These are phyloP conservation scores for Penicillium cosmopolitanum DNA, from an alignment of 495 filamentous ascomycete genomes.

Conservation along the genomic window DNA sequence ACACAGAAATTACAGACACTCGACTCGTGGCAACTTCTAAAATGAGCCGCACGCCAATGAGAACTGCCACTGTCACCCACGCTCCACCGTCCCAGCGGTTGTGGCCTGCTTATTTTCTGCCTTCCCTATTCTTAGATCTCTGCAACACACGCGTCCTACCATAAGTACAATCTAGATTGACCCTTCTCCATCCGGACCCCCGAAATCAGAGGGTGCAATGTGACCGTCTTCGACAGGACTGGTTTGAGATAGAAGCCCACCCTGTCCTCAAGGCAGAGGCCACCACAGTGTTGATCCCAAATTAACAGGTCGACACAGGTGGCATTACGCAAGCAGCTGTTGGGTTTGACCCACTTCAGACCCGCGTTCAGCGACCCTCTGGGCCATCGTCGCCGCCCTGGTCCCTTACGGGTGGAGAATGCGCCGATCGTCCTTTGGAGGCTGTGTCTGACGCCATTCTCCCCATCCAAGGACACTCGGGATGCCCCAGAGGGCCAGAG, in stretches of 20 bases:
- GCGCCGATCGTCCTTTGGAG: conserved; percentile 43
- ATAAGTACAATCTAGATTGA: background rate
- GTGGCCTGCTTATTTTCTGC: conserved; percentile 6
- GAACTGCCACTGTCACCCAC: conserved; percentile 4
- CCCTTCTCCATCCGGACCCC: background rate
- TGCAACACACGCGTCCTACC: conserved; percentile 5
- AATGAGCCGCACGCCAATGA: conserved; percentile 14
- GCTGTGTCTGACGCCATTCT: conserved; percentile 40
- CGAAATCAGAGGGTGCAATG: conserved; percentile 13
- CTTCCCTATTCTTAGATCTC: conserved; percentile 5
- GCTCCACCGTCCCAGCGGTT: conserved; percentile 5
- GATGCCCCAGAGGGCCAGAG: background rate
- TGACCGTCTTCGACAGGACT: conserved; percentile 12
- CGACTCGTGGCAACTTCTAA: conserved; percentile 27
- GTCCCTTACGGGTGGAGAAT: conserved; percentile 52
- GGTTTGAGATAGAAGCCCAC: conserved; percentile 29
- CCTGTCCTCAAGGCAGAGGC: conserved; percentile 1
- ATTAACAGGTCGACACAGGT: conserved; percentile 35
- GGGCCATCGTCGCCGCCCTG: conserved; percentile 37
- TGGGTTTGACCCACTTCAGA: conserved; percentile 36
- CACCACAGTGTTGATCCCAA: conserved; percentile 40
- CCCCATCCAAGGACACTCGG: conserved; percentile 16
- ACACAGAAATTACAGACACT: too few species aligned
- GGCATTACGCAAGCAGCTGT: conserved; percentile 51
- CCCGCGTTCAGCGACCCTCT: conserved; percentile 43